These are phyloP conservation scores for Gomphus sp. DNA, from an alignment of 1,284 basidiomycete genomes.

Conservation along the genomic window DNA sequence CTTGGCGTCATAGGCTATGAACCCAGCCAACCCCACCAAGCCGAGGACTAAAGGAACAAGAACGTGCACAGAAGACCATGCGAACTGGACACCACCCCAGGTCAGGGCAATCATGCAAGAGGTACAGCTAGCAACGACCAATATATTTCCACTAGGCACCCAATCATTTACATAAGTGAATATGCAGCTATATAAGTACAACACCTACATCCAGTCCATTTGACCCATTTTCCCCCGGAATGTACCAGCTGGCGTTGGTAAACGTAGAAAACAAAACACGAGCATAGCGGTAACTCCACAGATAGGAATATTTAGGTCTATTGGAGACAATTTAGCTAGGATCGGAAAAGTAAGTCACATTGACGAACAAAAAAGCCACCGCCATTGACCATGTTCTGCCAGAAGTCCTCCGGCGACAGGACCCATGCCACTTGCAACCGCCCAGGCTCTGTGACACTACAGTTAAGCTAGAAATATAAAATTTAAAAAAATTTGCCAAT, in stretches of 20 bases:
- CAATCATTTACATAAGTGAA: neutral
- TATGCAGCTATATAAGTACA: too few relatives aligned
- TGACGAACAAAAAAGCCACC: too few relatives aligned
- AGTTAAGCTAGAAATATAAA: too few relatives aligned
- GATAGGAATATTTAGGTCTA: conserved; percentile 29
- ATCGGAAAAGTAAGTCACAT: too few relatives aligned
- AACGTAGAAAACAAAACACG: conserved; percentile 25
- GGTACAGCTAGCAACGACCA: conserved; percentile 20
- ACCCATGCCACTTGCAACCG: too few relatives aligned
- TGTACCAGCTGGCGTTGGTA: conserved; percentile 24
- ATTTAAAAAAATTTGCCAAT: too few relatives aligned
- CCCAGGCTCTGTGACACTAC: conserved; percentile 12
- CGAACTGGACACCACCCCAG: conserved; percentile 6
- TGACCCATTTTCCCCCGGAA: conserved; percentile 19
- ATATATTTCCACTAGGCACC: conserved; percentile 24
- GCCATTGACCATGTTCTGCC: too few relatives aligned
- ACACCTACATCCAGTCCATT: conserved; percentile 24
- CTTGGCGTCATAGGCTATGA: conserved; percentile 7
- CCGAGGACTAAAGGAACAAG: conserved; percentile 9
- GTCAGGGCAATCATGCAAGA: conserved; percentile 9
- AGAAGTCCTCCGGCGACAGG: too few relatives aligned
- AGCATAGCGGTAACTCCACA: conserved; percentile 22
- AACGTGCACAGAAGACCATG: conserved; percentile 8
- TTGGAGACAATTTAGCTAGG: neutral
- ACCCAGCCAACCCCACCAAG: conserved; percentile 1